phyloP scores from a whole-genome alignment of 83 land plant genomes.

The Thuja plicata region DNA sequence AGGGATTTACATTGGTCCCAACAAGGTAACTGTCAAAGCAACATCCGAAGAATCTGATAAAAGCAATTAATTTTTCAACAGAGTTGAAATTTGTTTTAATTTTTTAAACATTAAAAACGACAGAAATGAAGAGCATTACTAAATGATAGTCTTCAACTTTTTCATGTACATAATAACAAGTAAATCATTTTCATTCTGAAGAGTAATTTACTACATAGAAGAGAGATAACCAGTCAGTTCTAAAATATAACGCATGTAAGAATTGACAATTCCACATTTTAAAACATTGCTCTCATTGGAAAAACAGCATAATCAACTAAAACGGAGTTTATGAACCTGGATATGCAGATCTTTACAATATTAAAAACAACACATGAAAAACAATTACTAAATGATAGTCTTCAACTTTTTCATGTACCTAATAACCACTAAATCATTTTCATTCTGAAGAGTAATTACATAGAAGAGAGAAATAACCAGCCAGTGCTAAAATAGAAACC shows the following conservation, averaged over 20 bases:
- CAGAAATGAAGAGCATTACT: neutral
- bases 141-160: neutral
- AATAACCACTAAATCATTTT: neutral
- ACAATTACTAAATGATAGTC: neutral
- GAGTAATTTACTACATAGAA: neutral
- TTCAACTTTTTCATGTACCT: neutral
- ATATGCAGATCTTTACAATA: neutral
- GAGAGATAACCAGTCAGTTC: neutral
- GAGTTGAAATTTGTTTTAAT: neutral
- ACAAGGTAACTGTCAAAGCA: neutral
- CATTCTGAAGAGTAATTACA: neutral
- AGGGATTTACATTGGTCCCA: neutral
- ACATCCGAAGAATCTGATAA: neutral
- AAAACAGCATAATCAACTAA: neutral
- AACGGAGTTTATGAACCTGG: neutral
- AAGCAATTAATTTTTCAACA: neutral
- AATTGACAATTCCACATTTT: neutral
- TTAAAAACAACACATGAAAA: neutral
- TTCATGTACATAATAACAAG: neutral
- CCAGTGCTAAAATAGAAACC: neutral
- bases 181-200: neutral
- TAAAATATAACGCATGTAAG: neutral
- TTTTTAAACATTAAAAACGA: too few relatives aligned
- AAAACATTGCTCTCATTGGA: neutral
- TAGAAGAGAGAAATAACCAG: neutral